Evolutionary conservation across 2,329 filamentous ascomycete species (phyloP).

Genomic region (Geosmithia flava): DNA sequence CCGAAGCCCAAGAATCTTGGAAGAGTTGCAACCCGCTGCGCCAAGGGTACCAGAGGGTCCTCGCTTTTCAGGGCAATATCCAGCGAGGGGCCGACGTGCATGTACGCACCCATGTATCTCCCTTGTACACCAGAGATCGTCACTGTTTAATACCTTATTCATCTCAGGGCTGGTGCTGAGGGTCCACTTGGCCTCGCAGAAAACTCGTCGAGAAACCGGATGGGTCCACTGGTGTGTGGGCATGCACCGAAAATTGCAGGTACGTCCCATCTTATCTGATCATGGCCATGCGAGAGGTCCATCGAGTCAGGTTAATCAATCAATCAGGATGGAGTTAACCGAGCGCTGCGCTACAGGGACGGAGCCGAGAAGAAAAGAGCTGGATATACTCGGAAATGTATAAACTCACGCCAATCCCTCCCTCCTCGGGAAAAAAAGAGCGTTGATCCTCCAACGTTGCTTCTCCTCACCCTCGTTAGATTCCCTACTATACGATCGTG

Average conservation of each 20-base stretch:
- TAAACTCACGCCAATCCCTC: background rate
- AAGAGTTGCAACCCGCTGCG: background rate
- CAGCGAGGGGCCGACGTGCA: background rate
- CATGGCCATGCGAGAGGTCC: background rate
- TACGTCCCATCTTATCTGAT: background rate
- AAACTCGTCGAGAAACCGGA: background rate
- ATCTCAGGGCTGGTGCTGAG: background rate
- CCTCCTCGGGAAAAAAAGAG: no score
- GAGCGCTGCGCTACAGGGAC: no score
- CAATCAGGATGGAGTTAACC: background rate
- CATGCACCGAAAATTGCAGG: background rate
- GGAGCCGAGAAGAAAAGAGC: background rate
- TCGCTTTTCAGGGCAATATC: background rate
- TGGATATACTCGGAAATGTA: background rate
- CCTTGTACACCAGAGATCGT: background rate
- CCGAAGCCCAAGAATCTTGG: background rate
- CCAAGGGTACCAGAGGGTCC: background rate
- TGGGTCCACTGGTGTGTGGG: background rate
- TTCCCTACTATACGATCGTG: background rate
- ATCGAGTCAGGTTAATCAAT: no score
- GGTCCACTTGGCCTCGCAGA: background rate
- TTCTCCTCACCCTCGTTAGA: background rate
- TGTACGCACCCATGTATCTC: background rate
- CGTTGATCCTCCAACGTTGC: no score
- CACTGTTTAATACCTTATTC: background rate